Evolutionary conservation across 495 filamentous ascomycete genomes (phyloP).

Genomic region (Penicillium arizonense): DNA sequence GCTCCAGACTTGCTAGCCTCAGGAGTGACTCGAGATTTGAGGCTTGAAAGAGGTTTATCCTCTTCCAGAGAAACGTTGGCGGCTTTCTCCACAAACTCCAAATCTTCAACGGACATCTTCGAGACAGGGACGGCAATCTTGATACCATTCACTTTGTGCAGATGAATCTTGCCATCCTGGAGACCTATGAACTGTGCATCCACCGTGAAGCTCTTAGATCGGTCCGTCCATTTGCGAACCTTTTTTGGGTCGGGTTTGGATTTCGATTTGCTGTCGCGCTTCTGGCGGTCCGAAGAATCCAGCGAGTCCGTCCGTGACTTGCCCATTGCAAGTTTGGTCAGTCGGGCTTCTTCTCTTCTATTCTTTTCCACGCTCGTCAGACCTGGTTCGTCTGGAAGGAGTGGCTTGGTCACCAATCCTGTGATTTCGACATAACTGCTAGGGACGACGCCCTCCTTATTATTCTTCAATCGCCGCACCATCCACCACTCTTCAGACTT

Average conservation of each 20-base stretch:
- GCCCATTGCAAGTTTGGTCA: conserved; percentile 72
- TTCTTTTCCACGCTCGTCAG: conserved; percentile 79
- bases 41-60: conserved; percentile 89
- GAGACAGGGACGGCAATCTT: conserved; percentile 94
- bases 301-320: conserved; percentile 56
- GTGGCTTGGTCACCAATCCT: conserved; percentile 52
- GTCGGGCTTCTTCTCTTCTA: conserved; percentile 73
- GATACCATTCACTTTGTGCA: conserved; percentile 96
- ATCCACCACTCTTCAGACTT: conserved; percentile 99
- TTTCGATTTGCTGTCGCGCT: conserved; percentile 52
- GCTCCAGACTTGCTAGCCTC: conserved; percentile 45
- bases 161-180: conserved; percentile 88
- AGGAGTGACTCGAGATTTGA: conserved; percentile 39
- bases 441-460: conserved; percentile 95
- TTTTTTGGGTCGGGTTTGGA: conserved; percentile 83
- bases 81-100: conserved; percentile 87
- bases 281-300: conserved; percentile 65
- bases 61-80: conserved; percentile 92
- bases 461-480: conserved; percentile 84
- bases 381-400: conserved; percentile 60
- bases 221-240: conserved; percentile 89
- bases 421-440: conserved; percentile 92
- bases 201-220: conserved; percentile 92
- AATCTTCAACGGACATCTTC: conserved; percentile 93
- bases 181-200: conserved; percentile 96